Evolutionary conservation across 2,329 filamentous ascomycete genomes (phyloP).

Genomic region (Alternaria brassicicola): DNA sequence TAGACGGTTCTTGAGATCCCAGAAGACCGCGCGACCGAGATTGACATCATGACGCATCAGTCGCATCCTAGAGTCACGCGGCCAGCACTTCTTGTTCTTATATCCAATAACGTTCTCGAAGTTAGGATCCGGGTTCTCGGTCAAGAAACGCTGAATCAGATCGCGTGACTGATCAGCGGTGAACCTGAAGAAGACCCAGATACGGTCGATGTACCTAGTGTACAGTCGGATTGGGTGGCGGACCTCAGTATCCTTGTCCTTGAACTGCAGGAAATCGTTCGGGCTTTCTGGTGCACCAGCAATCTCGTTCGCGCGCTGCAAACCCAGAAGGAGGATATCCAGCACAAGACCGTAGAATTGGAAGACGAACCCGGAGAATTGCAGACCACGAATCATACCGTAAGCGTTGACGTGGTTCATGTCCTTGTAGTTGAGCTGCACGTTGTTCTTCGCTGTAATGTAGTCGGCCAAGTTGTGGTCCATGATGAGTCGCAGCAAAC

Average conservation of each 20-base stretch:
- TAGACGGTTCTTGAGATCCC: slow-evolving; percentile 96
- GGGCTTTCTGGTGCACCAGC: slow-evolving; percentile 91
- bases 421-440: slow-evolving; percentile 98
- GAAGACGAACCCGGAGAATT: slow-evolving; percentile 98
- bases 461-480: slow-evolving; percentile 99
- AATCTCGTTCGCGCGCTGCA: slow-evolving; percentile 97
- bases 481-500: slow-evolving; percentile 93
- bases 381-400: slow-evolving; percentile 95
- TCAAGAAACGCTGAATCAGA: slow-evolving; percentile 95
- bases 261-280: slow-evolving; percentile 97
- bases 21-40: slow-evolving; percentile 94
- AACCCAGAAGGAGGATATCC: slow-evolving; percentile 86
- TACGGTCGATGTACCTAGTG: slow-evolving; percentile 95
- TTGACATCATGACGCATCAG: slow-evolving; percentile 99
- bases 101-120: slow-evolving; percentile 99
- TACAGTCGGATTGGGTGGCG: slow-evolving; percentile 97
- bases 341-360: slow-evolving; percentile 97
- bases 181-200: slow-evolving; percentile 97
- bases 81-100: slow-evolving; percentile 99
- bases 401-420: slow-evolving; percentile 99
- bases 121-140: slow-evolving; percentile 97
- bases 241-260: slow-evolving; percentile 88
- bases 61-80: slow-evolving; percentile 94
- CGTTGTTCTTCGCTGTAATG: slow-evolving; percentile 99
- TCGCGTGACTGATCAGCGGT: slow-evolving; percentile 92